Evolutionary conservation across 371 early-diverging fungal species (phyloP), one percentile per base, ranked within the genome.

Genomic region (Apophysomyces elegans): DNA sequence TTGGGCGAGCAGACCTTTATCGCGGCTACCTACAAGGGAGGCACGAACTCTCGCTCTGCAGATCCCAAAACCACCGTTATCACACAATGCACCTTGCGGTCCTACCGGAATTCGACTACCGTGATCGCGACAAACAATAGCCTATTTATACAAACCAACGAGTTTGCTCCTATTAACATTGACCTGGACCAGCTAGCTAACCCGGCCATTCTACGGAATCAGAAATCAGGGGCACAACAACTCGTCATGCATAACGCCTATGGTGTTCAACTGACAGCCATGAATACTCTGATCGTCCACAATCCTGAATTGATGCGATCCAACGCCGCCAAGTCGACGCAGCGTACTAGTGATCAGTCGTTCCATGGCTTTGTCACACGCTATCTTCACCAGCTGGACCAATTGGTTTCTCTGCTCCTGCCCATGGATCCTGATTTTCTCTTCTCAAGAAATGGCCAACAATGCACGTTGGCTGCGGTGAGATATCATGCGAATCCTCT

Each of bases 1-100:
- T 50, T 63, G 13, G 68, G 63, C 11, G 63, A 62, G 1, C 68
- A 68, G n/a, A 26, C 46, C 4, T 59, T 68, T 39, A 63, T 68
- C 0, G 12, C 63, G 4, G 46, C 63, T 1, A 46, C 47, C 43
- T 14, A 47, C 37, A 50, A 47, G 26, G 63, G 57, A 4, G 37
- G 56, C 1, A 2, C 41, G 26, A 35, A 0, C 35, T 5, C 13
- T 16, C 11, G 14, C 8, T 11, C 32, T 26, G 14, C 47, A 5
- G 43, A 37, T 7, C n/a, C 32, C 2, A 18, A 9, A 0, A 41
- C 32, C 11, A n/a, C 50, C n/a, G 36, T 39, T 1, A 54, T 68
- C 7, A 38, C 36, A 1, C 57, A 68, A 63, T 68, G 69, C 26
- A 58, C 56, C 6, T 45, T 68, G 12, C 44, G 32, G 1, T n/a